Evolutionary conservation across 441 rosid genomes (phyloP), one percentile per base, ranked within the genome.

Genomic region (Mallotus repandus): DNA sequence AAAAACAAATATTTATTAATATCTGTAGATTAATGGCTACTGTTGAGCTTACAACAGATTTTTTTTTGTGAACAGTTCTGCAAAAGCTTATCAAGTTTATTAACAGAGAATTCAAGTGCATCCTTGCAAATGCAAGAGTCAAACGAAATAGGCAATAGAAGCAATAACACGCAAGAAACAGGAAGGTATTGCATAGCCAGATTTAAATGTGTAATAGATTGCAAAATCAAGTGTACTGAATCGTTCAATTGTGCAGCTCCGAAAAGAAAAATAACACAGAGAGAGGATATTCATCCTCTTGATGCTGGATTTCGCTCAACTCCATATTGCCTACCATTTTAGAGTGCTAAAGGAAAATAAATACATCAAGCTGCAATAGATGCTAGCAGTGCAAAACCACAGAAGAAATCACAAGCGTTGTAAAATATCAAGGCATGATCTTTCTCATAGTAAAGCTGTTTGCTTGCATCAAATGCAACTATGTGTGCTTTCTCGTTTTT

Each of bases 41-140:
- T 63, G 11, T 50, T 68, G 60, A 80, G 15, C 72, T 38, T 29
- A 75, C 12, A 79, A 61, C 48, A 54, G 48, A 50, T 16, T 16
- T 38, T 38, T 22, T 69, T 78, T 70, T 63, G 66, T 71, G 63
- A 74, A 57, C 91, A 91, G 98, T 93, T 93, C 82, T 95, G 98
- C 89, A 86, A 82, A 78, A 90, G 95, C 72, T 84, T 95, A 71
- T 87, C 94, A 9, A 84, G 87, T 80, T 80, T 90, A 75, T 88
- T 91, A 72, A 82, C 74, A 3, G 87, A 83, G 59, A 84, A 87
- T 78, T 83, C 93, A 56, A 78, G 75, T 12, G 70, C 43, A 43
- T 69, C 82, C 18, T 62, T 79, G 71, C 77, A 75, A 71, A 70
- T 19, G 54, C 77, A 66, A 63, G 79, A 63, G 9, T 55, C 82